Base-by-base conservation (phyloP, 192 early-diverging fungal species). In the Diversispora eburnea region DNA sequence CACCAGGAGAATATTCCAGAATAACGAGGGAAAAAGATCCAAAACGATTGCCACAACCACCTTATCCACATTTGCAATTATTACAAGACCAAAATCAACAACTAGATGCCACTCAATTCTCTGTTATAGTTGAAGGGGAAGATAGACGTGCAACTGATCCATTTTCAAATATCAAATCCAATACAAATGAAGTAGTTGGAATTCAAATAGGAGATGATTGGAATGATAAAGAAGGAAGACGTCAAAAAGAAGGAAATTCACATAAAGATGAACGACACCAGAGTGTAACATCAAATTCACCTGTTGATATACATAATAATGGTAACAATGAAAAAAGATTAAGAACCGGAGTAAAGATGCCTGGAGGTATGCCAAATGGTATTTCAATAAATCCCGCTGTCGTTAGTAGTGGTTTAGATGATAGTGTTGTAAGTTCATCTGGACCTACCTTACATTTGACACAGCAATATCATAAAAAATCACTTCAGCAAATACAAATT, bases 21-120 rank as follows among this genome's bases (percentile, higher is more conserved):
- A 20, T 55, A 39, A 41, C 49, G 47, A 47, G 42, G 17, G 59
- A 65, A 52, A 72, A 72, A 72, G 57, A 77, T 66, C 59, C 59
- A 56, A 43, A 48, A 47, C 43, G 56, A 54, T 39, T 64, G 0
- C 75, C 76, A 45, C 52, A 62, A 33, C 51, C 77, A 19, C 25
- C 25, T 33, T 63, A 78, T 3, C 74, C 75, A 22, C 77, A 77
- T 22, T 49, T 76, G 47, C 59, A 78, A 20, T 67, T 72, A 20
- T 63, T 72, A 45, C 70, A 65, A 6, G 43, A 78, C 20, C 72
- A 74, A 15, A 58, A 72, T n/a, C 62, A 51, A 25, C 48, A 66
- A 17, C 39, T 45, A 8, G 70, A 72, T 8, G 9, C 12, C 17
- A 3, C 15, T 7, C 70, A 54, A 57, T 72, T 72, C 39, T 72